Conservation (phyloP, 2,329 filamentous ascomycete species). For the Tothia fuscella region DNA sequence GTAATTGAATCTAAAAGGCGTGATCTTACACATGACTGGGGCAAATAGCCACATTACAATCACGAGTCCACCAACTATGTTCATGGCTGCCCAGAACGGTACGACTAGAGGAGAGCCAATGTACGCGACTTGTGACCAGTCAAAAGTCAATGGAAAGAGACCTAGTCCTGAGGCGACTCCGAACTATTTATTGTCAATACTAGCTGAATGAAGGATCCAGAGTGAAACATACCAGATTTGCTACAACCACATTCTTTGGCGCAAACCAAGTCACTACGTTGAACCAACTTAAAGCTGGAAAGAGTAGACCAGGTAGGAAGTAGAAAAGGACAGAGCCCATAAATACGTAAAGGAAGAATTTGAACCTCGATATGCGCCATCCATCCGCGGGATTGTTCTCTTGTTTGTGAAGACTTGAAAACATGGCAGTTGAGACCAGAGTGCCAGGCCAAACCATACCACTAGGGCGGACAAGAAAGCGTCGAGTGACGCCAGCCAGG, state of each 20-base stretch:
- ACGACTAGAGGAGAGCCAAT: conserved; percentile 76
- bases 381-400: conserved; percentile 72
- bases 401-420: conserved; percentile 72
- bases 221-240: conserved; percentile 48
- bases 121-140: conserved; percentile 82
- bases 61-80: conserved; percentile 68
- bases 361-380: conserved; percentile 72
- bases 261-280: conserved; percentile 82
- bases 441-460: conserved; percentile 91
- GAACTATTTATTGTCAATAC: conserved; percentile 35
- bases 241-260: conserved; percentile 72
- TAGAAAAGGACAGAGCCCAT: conserved; percentile 64
- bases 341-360: conserved; percentile 71
- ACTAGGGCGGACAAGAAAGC: conserved; percentile 71
- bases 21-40: conserved; percentile 50
- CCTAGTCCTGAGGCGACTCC: conserved; percentile 76
- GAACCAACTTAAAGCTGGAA: conserved; percentile 80
- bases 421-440: conserved; percentile 80
- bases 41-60: conserved; percentile 78
- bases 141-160: conserved; percentile 75
- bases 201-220: not conserved
- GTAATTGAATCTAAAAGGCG: not conserved
- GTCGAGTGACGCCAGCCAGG: conserved; percentile 69
- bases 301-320: conserved; percentile 69
- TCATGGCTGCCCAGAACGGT: conserved; percentile 77